Base-by-base conservation (phyloP, 164 flowering plant species). In the Tinospora cordifolia region DNA sequence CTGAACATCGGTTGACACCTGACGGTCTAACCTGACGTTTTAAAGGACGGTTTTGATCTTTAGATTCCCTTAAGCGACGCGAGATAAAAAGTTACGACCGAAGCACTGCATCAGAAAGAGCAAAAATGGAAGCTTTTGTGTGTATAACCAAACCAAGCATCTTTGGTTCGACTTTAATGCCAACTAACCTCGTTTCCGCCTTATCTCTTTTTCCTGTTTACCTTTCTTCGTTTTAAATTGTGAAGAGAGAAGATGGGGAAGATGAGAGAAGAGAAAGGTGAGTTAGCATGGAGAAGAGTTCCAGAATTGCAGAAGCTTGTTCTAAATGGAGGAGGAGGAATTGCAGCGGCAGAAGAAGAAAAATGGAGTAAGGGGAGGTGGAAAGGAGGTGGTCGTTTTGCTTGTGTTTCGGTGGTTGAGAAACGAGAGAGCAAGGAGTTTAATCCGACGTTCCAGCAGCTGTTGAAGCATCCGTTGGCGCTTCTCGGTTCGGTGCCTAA, bases 401-500 rank as follows among this genome's bases (percentile, higher is more conserved):
- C 87, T 14, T 83, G 81, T 47, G 66, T 86, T 39, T 78, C 88
- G 9, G 54, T 85, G 69, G 81, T 70, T 26, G 84, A 78, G 63
- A 80, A 75, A 81, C 72, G 69, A 25, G 83, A 81, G 15, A 78
- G 63, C 11, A 80, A 69, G 22, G 87, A 84, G 17, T 81, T 82
- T 73, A 51, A 36, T 17, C 94, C 89, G 3, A 77, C 86, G 0
- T 0, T 67, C 0, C 83, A 84, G 68, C 97, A 89, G 81, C 76
- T 94, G n/a, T 25, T 89, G 38, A 85, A 86, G 82, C 88, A 90
- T 69, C 99, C 97, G 0, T 73, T 94, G 66, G 97, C 92, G 6
- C 19, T 86, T 9, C 74, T 85, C 8, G 85, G 90, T 62, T 70
- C 79, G 63, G 85, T 94, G 25, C 97, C 99, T 59, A 84, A 75